Percentiles rank a stretch among this genome's conserved stretches.
phyloP scores from a whole-genome alignment of 495 filamentous ascomycete genomes.

The Podospora sp. region DNA sequence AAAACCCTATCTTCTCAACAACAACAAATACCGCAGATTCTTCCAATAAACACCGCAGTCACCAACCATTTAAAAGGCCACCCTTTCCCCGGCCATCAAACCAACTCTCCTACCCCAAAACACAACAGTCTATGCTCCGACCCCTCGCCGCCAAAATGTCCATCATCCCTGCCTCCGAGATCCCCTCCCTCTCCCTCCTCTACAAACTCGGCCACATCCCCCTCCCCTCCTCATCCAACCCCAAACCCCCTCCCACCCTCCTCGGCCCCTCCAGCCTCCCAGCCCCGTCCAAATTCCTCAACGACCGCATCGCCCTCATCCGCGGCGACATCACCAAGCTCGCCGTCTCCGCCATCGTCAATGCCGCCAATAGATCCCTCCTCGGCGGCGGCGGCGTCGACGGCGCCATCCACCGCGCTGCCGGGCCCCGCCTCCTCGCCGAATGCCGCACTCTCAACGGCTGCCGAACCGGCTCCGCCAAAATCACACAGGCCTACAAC shows the following conservation, averaged over 20 bases:
- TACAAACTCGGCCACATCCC: slow-evolving; percentile 54
- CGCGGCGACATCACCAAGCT: slow-evolving; percentile 84
- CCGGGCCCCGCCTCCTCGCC: slow-evolving; percentile 64
- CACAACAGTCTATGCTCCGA: not conserved
- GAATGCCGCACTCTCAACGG: slow-evolving; percentile 72
- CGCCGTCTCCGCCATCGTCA: slow-evolving; percentile 81
- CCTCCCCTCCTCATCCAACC: slow-evolving; percentile 22
- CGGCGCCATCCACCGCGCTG: slow-evolving; percentile 83
- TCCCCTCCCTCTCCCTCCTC: slow-evolving; percentile 67
- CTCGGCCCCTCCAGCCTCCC: slow-evolving; percentile 28
- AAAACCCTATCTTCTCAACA: not conserved
- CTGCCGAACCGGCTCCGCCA: slow-evolving; percentile 78
- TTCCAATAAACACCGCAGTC: too few relatives aligned
- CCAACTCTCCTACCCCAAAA: not conserved
- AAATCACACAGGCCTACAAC: slow-evolving; percentile 77
- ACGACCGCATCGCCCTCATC: slow-evolving; percentile 71
- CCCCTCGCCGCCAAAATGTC: slow-evolving; percentile 31
- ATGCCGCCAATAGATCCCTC: slow-evolving; percentile 82
- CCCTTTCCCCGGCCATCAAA: not conserved
- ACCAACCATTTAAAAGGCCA: not conserved
- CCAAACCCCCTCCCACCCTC: slow-evolving; percentile 21
- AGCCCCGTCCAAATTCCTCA: slow-evolving; percentile 57
- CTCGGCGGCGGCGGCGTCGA: slow-evolving; percentile 87
- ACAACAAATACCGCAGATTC: too few relatives aligned
- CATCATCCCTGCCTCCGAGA: slow-evolving; percentile 44